Evolutionary conservation across 805 yeast species (phyloP), one percentile per base, ranked within the genome.

Genomic region (Barnettozyma vustinii): DNA sequence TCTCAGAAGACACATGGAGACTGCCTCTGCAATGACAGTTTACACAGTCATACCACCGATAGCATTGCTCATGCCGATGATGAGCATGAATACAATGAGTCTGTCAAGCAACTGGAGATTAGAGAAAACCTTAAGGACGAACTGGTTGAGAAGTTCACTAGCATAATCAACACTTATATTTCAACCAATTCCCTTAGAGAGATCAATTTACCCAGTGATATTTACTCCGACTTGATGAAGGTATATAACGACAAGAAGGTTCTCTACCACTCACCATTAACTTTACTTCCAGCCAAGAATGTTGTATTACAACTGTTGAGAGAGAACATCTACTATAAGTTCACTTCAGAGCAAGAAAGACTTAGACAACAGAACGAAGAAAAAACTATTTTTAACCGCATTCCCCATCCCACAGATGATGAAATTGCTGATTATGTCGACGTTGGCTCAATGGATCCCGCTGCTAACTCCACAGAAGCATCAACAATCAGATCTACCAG

Each of bases 161-260:
- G 56, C 46, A 71, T 79, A 39, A 60, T 79, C 16, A 51, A 56
- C 20, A 61, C 56, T n/a, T 79, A 70, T 56, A 68, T 79, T 37
- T 49, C 54, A 12, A 66, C 64, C 13, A 69, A 75, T 47, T 67
- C 83, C 1, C 71, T 73, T 2, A 66, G 65, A 37, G 81, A 79
- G 58, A 69, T 79, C 50, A 79, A 79, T 58, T 53, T 79, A 21
- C 74, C 81, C 0, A 58, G 66, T 50, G 64, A 67, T 8, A 63
- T 75, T 3, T 66, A 61, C 51, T 59, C 65, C 15, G 56, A 54
- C 18, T 52, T 66, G n/a, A 48, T 64, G 10, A 21, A 40, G 10
- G 73, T 68, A 46, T 57, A 58, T 32, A 43, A 54, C 7, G 47
- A 56, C 44, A 42, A 42, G 15, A 47, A 54, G 20, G 53, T 68